Evolutionary conservation across 2,329 filamentous ascomycete genomes (phyloP), one percentile per base, ranked within the genome.

Genomic region (Spiromastix sp.): DNA sequence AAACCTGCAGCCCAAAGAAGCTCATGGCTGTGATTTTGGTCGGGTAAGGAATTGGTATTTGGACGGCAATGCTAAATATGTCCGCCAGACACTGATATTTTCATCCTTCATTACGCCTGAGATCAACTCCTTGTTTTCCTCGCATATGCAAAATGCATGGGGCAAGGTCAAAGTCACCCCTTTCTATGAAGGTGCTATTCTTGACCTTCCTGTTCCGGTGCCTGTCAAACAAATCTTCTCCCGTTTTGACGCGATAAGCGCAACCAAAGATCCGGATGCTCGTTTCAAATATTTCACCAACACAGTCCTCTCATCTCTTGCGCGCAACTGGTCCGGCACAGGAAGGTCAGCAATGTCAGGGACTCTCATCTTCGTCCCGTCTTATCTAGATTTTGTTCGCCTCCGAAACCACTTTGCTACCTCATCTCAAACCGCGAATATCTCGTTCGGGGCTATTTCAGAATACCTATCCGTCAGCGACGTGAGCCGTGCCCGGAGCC

Each of bases 381-480:
- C 81, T 0, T 96, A 95, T 60, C 78, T 95, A 40, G 91, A 98
- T 63, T 96, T 96, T 56, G 81, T 95, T 28, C 81, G 87, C 27
- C 72, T 98, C 40, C 78, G 91, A 36, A 98, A 96, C 64, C 84
- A 87, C 61, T 87, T 98, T 50, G 78, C 86, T 34, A 86, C 78
- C 19, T 78, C 79, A 0, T 51, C 65, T 1, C 61, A 67, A 31
- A 72, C 70, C 3, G 60, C 63, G 17, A 67, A 75, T 41, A 58
- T 79, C 41, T 67, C 79, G 1, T 93, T 95, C 55, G 87, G 85
- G 35, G 76, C 79, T 20, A 80, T 98, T 24, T 87, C 82, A 38
- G 91, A 98, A 60, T 96, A 96, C 58, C 81, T 83, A 0, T 75
- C 82, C 30, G 67, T 80, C 5, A 72, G 78, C 5, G 85, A 93